These are phyloP conservation scores for Paramyrothecium roridum DNA, from an alignment of 2,329 filamentous ascomycete genomes.

Conservation along the genomic window DNA sequence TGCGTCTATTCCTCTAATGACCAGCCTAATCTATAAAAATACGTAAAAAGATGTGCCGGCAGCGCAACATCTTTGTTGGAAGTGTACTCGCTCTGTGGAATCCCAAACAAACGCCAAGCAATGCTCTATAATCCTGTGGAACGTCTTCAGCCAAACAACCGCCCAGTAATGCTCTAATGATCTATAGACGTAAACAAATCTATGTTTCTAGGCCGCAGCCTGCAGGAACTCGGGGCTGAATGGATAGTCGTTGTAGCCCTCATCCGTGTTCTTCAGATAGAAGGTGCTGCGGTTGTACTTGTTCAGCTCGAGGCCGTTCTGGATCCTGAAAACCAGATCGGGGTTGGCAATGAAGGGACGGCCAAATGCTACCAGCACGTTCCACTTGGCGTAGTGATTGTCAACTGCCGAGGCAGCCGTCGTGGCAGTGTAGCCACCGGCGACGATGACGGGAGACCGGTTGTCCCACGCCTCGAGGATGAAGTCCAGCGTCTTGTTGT, in stretches of 20 bases:
- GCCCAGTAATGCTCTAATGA: no score
- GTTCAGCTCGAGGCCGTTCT: conserved; percentile 16
- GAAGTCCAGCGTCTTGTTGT: conserved; percentile 20
- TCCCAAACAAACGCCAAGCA: no score
- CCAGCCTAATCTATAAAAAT: no score
- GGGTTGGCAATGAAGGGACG: conserved; percentile 23
- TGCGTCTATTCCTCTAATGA: no score
- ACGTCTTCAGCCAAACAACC: no score
- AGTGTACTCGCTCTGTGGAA: no score
- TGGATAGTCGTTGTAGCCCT: conserved; percentile 15
- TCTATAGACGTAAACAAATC: no score
- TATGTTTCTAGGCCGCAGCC: no score
- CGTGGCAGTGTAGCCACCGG: conserved; percentile 17
- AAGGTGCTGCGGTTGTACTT: conserved; percentile 21
- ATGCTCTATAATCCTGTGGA: no score
- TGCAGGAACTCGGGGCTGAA: conserved; percentile 7
- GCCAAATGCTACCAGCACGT: conserved; percentile 25
- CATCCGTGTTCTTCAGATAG: conserved; percentile 13
- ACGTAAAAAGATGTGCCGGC: no score
- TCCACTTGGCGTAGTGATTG: conserved; percentile 19
- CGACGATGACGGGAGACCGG: conserved; percentile 21
- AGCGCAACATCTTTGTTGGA: no score
- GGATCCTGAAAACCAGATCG: conserved; percentile 21
- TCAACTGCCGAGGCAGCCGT: conserved; percentile 15
- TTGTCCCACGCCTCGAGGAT: conserved; percentile 25